phyloP scores from a whole-genome alignment of 371 early-diverging fungal genomes.

The Apophysomyces ossiformis region DNA sequence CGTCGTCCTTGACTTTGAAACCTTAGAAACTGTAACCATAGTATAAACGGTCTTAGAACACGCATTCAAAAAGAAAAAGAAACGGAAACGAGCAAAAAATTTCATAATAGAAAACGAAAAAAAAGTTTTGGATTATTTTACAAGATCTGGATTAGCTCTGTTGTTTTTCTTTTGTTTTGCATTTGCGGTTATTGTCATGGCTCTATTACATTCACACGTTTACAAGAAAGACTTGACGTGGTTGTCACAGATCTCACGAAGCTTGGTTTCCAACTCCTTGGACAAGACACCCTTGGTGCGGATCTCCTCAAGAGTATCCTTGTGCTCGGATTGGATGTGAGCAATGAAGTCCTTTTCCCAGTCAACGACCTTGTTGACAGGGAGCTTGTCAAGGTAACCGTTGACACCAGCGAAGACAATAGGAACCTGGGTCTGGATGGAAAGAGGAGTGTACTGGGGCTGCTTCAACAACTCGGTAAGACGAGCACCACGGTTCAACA shows the following conservation, averaged over 20 bases:
- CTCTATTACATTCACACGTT: conserved; percentile 12
- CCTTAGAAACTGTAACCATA: conserved; percentile 7
- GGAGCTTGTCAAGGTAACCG: conserved; percentile 97
- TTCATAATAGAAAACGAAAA: not conserved
- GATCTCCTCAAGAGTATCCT: conserved; percentile 87
- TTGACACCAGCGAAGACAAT: conserved; percentile 96
- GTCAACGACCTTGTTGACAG: conserved; percentile 85
- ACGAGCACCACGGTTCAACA: no score
- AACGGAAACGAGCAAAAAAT: conserved; percentile 1
- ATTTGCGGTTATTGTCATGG: not conserved
- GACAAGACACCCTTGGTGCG: conserved; percentile 76
- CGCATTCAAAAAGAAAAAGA: conserved; percentile 3
- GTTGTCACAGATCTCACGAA: conserved; percentile 81
- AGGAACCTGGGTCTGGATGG: conserved; percentile 92
- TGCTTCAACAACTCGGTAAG: conserved; percentile 82
- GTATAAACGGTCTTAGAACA: not conserved
- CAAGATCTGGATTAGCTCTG: not conserved
- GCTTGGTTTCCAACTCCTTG: conserved; percentile 83
- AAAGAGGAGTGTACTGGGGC: conserved; percentile 90
- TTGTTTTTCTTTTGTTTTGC: not conserved
- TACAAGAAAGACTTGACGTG: conserved; percentile 89
- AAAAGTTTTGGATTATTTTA: not conserved
- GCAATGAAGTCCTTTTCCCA: conserved; percentile 92
- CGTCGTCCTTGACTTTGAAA: conserved; percentile 51
- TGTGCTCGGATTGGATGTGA: conserved; percentile 85